Conservation (phyloP, 179 eudicot genomes). For the Beta corolliflora region DNA sequence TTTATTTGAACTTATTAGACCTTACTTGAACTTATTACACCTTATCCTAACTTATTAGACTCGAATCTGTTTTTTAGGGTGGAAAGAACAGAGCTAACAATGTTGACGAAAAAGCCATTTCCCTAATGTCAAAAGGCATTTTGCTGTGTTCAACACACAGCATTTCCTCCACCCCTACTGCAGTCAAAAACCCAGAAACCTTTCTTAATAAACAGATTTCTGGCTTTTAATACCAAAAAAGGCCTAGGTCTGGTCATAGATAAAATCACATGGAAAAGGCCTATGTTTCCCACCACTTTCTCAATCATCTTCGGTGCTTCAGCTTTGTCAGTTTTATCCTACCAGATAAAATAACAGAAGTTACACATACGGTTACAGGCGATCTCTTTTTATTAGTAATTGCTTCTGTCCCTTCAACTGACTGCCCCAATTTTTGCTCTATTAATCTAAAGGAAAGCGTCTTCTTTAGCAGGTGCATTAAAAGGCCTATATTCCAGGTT, state of each 20-base stretch:
- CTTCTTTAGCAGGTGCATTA: not conserved
- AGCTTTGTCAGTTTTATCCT: constrained; percentile 42
- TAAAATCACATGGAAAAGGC: constrained; percentile 86
- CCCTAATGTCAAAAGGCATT: not conserved
- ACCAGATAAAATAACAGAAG: constrained; percentile 15
- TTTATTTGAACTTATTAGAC: too few relatives aligned
- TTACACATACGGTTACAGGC: not conserved
- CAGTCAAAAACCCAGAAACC: not conserved
- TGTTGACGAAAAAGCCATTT: not conserved
- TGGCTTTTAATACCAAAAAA: constrained; percentile 56
- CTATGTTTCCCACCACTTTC: constrained; percentile 76
- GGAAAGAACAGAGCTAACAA: not conserved
- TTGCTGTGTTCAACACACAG: not conserved
- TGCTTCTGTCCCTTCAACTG: not conserved
- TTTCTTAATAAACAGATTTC: not conserved
- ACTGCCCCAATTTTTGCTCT: not conserved
- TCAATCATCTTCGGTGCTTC: constrained; percentile 42
- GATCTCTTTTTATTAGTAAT: not conserved
- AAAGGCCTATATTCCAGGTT: not conserved
- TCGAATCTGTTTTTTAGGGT: not conserved
- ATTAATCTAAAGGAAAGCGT: not conserved
- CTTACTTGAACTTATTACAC: not conserved
- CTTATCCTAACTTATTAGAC: not conserved
- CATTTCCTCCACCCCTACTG: not conserved
- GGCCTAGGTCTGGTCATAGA: constrained; percentile 77